Evolutionary conservation across 2,329 filamentous ascomycete species (phyloP), one percentile per base, ranked within the genome.

Genomic region (Trematosphaeria pertusa): DNA sequence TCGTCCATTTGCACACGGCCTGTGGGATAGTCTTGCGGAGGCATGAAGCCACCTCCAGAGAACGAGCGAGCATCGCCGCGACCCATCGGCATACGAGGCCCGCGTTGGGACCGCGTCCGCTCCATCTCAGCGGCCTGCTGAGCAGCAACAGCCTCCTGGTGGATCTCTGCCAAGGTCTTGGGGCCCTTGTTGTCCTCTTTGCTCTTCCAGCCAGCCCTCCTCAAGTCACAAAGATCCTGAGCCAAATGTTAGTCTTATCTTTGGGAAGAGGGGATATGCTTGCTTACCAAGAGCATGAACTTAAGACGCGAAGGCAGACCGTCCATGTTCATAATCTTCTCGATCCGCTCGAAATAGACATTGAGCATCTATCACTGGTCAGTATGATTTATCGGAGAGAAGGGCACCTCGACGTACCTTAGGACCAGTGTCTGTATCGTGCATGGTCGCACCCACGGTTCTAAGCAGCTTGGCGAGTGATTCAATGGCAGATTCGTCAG

Each of bases 401-500:
- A n/a, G n/a, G n/a, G n/a, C n/a, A n/a, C n/a, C n/a, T n/a, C n/a
- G n/a, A n/a, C n/a, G n/a, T n/a, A n/a, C n/a, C n/a, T n/a, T 81
- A 54, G 83, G 86, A 48, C 92, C 91, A 79, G 92, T 91, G 43
- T 77, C 91, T 3, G 87, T 87, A 43, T 78, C 78, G 67, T 96
- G 91, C 63, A 99, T 86, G 70, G 91, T 93, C 61, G 78, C 82
- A 78, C 24, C 24, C 7, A 28, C 24, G 12, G 24, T 96, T 59
- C 88, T 86, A 52, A 99, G 83, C 54, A 99, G 82, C 77, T 95
- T 97, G 64, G 87, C 91, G 74, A 99, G 85, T 60, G 91, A 96
- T 81, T 99, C 94, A 50, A 99, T 88, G 73, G 97, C 92, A 43
- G 93, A 89, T 76, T 99, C 94, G 62, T 99, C 94, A 34, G 94